Base-by-base conservation (phyloP, 768 basidiomycete genomes). In the Galerina sulciceps region DNA sequence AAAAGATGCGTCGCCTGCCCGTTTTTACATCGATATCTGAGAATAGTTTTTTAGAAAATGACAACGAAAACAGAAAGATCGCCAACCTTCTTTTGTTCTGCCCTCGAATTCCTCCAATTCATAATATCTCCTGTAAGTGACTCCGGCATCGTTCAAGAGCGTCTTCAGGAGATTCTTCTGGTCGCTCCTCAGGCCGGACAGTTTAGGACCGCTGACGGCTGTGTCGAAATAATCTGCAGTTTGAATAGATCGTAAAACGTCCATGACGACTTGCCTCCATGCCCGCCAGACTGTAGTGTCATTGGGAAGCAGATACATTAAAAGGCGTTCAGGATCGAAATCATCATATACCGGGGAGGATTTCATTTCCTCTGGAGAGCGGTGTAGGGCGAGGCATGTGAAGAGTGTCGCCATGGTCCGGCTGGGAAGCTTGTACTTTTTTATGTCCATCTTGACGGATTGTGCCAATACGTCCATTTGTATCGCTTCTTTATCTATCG, bases 401-500 rank as follows among this genome's bases (percentile, higher is more conserved):
- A 59, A 59, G 31, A 59, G 15, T 4, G 44, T 51, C 1, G 58
- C 58, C 44, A 41, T 53, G 1, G 58, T 59, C 9, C 58, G 52
- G 22, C 46, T 59, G 11, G 58, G 58, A 1, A 59, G 37, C 6
- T 44, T 42, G 20, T 48, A 59, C 26, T 59, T 59, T 6, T 34
- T 46, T 2, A 43, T 54, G 20, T 47, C 37, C 41, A 59, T 41
- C 22, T 37, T 46, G 26, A 59, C 58, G 20, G 58, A 59, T 22
- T 48, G 23, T 9, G 38, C 10, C 8, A 59, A 31, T 23, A 59
- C 18, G 6, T 36, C 36, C n/a, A 45, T 57, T 20, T 61, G 60
- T 37, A 57, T 46, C 9, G 55, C 60, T 15, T 61, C 59, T n/a
- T 42, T 53, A 41, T 61, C 60, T 13, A 61, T 53, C 2, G 55